These are phyloP conservation scores for Sutorius australiensis DNA, from an alignment of 768 basidiomycete genomes.

Conservation along the genomic window DNA sequence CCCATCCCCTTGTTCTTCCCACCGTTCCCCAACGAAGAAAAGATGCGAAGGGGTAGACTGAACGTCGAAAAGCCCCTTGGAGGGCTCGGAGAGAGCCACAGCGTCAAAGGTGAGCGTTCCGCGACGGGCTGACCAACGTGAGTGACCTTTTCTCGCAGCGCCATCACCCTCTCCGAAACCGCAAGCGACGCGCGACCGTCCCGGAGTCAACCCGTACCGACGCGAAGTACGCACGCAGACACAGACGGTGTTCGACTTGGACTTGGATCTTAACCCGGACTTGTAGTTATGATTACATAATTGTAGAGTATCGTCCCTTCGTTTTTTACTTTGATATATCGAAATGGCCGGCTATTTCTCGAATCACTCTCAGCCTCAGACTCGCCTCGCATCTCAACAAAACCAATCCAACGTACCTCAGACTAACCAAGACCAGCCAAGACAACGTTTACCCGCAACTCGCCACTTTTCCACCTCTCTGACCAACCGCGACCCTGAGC, in stretches of 20 bases:
- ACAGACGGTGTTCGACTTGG: conserved; percentile 69
- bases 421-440: conserved; percentile 23
- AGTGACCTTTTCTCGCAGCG: conserved; percentile 37
- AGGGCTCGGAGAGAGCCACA: conserved; percentile 75
- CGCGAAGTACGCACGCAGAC: conserved; percentile 62
- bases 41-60: conserved; percentile 79
- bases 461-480: conserved; percentile 73
- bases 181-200: conserved; percentile 43
- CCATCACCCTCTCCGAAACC: conserved; percentile 59
- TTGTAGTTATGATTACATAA: conserved; percentile 39
- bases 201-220: conserved; percentile 65
- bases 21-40: conserved; percentile 89
- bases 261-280: conserved; percentile 83
- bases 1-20: conserved; percentile 82
- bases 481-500: conserved; percentile 35
- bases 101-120: conserved; percentile 60
- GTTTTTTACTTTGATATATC: conserved; percentile 30
- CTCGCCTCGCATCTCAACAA: conserved; percentile 62
- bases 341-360: conserved; percentile 75
- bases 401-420: conserved; percentile 14
- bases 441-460: conserved; percentile 54
- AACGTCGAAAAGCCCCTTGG: conserved; percentile 80
- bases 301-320: not conserved
- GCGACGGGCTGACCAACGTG: conserved; percentile 2
- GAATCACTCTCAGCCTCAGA: conserved; percentile 66